These are phyloP conservation scores for Lichtheimia ornata DNA, from an alignment of 371 early-diverging fungal species.

Conservation along the genomic window DNA sequence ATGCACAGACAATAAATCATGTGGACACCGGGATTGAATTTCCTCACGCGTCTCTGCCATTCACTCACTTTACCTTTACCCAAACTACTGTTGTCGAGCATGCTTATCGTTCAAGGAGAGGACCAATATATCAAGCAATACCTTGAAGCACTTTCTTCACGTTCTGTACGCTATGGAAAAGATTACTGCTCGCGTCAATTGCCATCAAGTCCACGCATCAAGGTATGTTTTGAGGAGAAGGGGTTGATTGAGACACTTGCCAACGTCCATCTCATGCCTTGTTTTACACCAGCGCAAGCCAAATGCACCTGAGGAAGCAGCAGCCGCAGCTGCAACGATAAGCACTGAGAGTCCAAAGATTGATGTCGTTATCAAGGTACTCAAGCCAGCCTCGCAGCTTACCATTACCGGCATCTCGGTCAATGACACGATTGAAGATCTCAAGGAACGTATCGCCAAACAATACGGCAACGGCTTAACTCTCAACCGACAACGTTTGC, in stretches of 20 bases:
- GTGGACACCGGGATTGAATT: no score
- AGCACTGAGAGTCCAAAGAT: constrained; percentile 9
- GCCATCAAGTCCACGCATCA: constrained; percentile 35
- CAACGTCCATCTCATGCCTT: constrained; percentile 1
- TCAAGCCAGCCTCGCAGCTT: constrained; percentile 49
- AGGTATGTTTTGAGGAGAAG: constrained; percentile 21
- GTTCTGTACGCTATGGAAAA: constrained; percentile 48
- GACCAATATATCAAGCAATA: constrained; percentile 38
- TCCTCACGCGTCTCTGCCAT: no score
- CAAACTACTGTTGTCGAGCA: background rate
- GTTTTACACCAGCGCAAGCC: constrained; percentile 1
- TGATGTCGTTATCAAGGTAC: constrained; percentile 38
- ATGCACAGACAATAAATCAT: no score
- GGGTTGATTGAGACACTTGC: background rate
- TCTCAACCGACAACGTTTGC: constrained; percentile 52
- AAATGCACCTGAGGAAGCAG: background rate
- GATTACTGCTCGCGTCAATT: constrained; percentile 38
- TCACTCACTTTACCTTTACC: background rate
- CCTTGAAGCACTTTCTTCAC: constrained; percentile 35
- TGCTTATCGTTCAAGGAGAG: constrained; percentile 26
- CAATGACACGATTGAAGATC: constrained; percentile 33
- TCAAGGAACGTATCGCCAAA: constrained; percentile 51
- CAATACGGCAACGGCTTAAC: constrained; percentile 33
- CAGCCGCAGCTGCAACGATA: background rate
- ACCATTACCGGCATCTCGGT: constrained; percentile 26